Base-by-base conservation (phyloP, 1,284 basidiomycete species). In the Puccinia brachypodii region DNA sequence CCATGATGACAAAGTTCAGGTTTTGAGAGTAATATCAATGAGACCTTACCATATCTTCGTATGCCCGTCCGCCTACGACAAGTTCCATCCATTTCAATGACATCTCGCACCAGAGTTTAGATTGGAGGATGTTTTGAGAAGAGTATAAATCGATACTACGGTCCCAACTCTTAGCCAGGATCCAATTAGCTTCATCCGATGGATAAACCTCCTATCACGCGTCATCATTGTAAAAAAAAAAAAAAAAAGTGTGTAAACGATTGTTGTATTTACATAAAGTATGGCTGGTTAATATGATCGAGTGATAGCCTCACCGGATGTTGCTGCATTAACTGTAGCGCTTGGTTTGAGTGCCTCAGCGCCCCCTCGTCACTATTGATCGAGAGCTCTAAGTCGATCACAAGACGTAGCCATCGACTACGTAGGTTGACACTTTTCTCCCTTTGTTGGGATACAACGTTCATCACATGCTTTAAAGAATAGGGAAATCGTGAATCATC, bases 91-190 rank as follows among this genome's bases (percentile, higher is more conserved):
- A 81, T 36, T 81, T 75, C 62, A 81, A 40, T 3, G 80, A 33
- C 31, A 81, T 76, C 50, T 81, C 80, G 66, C 80, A 81, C 80
- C 80, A 81, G 6, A 42, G 38, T 40, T 74, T 81, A 40, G 80
- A 74, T 16, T 75, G 13, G 31, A 25, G 2, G 40, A 81, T 73
- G 33, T 66, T 66, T n/a, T 50, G 44, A 2, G 60, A 25, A 56
- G 71, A 38, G 53, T 68, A 81, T 25, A 81, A n/a, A 47, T 81
- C 80, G 11, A 81, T 75, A 44, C 71, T 75, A n/a, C 73, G 56
- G 56, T 81, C 80, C 80, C 80, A 81, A 44, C 80, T 81, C 62
- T 66, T 81, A 28, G 69, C 73, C 62, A 81, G 28, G 22, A 76
- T 74, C 80, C 80, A 81, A 38, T 76, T 75, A 28, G 80, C 80